These are phyloP conservation scores for Clonostachys solani DNA, from an alignment of 2,329 filamentous ascomycete genomes.

Conservation along the genomic window DNA sequence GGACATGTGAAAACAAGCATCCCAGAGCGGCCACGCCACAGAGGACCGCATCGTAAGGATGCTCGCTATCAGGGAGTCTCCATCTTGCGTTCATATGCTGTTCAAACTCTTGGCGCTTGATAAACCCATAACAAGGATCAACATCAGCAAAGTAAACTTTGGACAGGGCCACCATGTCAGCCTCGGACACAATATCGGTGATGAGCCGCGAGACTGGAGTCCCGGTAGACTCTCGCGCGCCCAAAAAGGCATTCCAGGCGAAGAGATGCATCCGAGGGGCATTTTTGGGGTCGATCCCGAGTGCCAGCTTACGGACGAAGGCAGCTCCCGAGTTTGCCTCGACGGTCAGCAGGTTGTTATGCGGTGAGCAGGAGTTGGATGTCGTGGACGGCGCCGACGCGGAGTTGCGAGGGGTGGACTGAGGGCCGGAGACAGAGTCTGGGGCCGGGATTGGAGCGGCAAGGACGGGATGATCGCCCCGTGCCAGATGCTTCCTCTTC, in stretches of 20 bases:
- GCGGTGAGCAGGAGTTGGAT: too few relatives aligned
- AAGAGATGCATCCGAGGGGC: constrained; percentile 50
- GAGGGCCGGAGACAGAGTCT: too few relatives aligned
- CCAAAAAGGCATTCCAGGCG: constrained; percentile 44
- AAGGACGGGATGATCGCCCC: too few relatives aligned
- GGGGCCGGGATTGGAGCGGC: too few relatives aligned
- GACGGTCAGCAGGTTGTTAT: constrained; percentile 30
- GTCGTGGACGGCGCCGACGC: too few relatives aligned
- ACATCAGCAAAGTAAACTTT: constrained; percentile 48
- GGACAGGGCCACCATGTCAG: constrained; percentile 40
- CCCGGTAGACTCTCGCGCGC: constrained; percentile 16
- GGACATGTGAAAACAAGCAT: constrained; percentile 40
- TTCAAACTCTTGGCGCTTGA: constrained; percentile 16
- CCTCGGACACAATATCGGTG: constrained; percentile 37
- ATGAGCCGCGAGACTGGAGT: constrained; percentile 20
- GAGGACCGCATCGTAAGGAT: constrained; percentile 40
- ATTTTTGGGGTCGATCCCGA: constrained; percentile 46
- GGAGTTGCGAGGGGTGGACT: too few relatives aligned
- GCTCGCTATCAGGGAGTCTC: constrained; percentile 4
- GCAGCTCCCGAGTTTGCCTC: constrained; percentile 55
- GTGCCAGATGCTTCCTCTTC: too few relatives aligned
- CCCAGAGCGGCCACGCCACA: constrained; percentile 53
- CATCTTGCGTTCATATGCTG: background rate
- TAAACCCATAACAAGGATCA: constrained; percentile 47
- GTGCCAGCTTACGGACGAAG: constrained; percentile 46